Evolutionary conservation across 2,329 filamentous ascomycete species (phyloP).

Genomic region (Talaromyces rugulosus): DNA sequence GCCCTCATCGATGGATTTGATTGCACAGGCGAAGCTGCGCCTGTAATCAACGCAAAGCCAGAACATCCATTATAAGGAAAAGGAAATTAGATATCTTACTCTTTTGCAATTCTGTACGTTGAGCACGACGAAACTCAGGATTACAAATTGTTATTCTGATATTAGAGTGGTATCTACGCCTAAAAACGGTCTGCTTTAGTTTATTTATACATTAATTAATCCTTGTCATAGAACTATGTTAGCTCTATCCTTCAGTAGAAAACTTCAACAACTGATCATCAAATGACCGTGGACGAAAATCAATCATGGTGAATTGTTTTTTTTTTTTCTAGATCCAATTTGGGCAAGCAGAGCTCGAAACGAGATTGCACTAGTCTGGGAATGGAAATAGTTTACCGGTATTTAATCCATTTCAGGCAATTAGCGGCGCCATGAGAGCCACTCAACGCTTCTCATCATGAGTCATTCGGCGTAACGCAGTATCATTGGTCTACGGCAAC

Average conservation of each 20-base stretch:
- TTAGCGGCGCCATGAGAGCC: too few relatives aligned
- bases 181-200: too few relatives aligned
- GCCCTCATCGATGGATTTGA: not conserved
- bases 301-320: not conserved
- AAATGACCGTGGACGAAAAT: not conserved
- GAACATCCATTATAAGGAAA: slow-evolving; percentile 18
- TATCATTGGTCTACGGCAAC: not conserved
- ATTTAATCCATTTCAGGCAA: not conserved
- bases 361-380: not conserved
- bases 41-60: slow-evolving; percentile 18
- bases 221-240: not conserved
- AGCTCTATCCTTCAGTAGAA: not conserved
- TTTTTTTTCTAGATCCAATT: not conserved
- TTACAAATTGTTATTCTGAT: too few relatives aligned
- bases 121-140: too few relatives aligned
- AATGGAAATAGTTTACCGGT: not conserved
- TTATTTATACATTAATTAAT: too few relatives aligned
- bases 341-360: not conserved
- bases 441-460: not conserved
- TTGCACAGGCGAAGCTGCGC: not conserved
- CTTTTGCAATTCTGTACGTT: too few relatives aligned
- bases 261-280: not conserved
- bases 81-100: too few relatives aligned
- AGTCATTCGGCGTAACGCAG: not conserved
- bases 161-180: too few relatives aligned